phyloP scores from a whole-genome alignment of 495 filamentous ascomycete genomes.

The Usnea hakonensis region DNA sequence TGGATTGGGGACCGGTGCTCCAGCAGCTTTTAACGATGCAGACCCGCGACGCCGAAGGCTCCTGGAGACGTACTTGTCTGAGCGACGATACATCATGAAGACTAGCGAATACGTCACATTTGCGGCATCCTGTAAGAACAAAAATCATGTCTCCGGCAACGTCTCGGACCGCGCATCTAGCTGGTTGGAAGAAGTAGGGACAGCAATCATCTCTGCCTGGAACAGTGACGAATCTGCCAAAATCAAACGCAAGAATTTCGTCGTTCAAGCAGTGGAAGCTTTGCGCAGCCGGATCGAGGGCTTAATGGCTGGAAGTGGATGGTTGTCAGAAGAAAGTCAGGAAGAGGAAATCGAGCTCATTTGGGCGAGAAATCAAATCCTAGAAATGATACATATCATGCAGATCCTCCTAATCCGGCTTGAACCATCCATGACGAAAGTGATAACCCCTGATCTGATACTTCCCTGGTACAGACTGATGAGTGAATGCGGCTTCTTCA shows the following conservation, averaged over 20 bases:
- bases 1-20: constrained; percentile 30
- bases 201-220: constrained; percentile 20
- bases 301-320: constrained; percentile 44
- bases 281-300: constrained; percentile 39
- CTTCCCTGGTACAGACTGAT: constrained; percentile 70
- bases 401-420: constrained; percentile 65
- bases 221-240: constrained; percentile 1
- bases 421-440: constrained; percentile 45
- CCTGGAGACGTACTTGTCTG: constrained; percentile 60
- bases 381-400: constrained; percentile 64
- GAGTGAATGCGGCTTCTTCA: constrained; percentile 55
- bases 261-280: constrained; percentile 31
- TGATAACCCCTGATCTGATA: constrained; percentile 47
- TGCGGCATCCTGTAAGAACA: constrained; percentile 13
- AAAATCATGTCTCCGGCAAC: neutral
- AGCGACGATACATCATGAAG: constrained; percentile 52
- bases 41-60: constrained; percentile 55
- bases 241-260: constrained; percentile 15
- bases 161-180: neutral
- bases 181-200: constrained; percentile 27
- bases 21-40: constrained; percentile 35
- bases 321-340: constrained; percentile 40
- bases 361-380: constrained; percentile 55
- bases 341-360: constrained; percentile 48
- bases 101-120: constrained; percentile 31